Conservation (phyloP, 2,329 filamentous ascomycete genomes). For the Cylindrodendrum hubeiense region DNA sequence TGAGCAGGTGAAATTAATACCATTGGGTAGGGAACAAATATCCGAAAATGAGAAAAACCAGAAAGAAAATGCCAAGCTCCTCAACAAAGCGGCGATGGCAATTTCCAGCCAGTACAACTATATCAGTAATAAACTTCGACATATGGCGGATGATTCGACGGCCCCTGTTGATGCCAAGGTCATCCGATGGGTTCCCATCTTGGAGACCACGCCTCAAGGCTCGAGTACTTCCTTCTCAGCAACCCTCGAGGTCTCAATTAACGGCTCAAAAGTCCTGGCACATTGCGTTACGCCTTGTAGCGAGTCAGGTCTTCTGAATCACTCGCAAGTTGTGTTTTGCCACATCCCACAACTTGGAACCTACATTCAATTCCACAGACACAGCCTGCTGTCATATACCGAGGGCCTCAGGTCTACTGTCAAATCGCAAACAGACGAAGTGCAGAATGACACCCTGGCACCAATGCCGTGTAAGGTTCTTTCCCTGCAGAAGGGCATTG, state of each 20-base stretch:
- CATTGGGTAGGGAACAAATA: neutral
- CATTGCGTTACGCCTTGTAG: neutral
- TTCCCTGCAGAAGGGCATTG: conserved; percentile 31
- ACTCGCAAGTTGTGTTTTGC: conserved; percentile 17
- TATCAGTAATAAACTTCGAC: conserved; percentile 12
- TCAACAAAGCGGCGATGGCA: neutral
- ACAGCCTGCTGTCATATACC: conserved; percentile 43
- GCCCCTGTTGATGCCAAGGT: neutral
- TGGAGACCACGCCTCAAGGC: neutral
- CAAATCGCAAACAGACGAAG: neutral
- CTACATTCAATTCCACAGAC: conserved; percentile 20
- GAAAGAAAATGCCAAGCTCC: neutral
- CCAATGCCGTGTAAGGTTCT: conserved; percentile 43
- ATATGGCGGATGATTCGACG: neutral
- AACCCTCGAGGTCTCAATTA: neutral
- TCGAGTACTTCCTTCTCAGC: neutral
- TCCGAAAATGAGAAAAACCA: neutral
- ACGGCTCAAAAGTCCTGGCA: neutral
- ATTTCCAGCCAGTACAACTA: conserved; percentile 13
- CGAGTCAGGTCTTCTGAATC: neutral
- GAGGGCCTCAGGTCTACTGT: conserved; percentile 20
- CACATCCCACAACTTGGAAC: conserved; percentile 27
- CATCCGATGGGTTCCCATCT: neutral
- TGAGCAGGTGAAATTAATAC: neutral
- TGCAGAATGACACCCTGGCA: conserved; percentile 29